Conservation (phyloP, 805 yeast genomes). For the Ogataea pini region DNA sequence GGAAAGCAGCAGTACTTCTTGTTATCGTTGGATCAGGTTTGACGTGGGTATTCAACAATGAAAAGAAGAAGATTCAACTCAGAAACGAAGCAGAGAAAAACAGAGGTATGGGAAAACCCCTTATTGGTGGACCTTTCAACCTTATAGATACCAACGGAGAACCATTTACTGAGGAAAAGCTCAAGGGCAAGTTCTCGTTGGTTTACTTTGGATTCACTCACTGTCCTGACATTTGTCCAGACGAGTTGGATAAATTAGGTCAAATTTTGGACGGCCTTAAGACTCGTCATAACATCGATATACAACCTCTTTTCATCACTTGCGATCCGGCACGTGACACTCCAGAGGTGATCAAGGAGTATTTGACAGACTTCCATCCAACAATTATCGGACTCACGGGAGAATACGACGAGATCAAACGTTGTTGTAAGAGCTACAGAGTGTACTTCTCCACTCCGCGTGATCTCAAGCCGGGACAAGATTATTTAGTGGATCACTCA, state of each 20-base stretch:
- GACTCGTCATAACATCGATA: constrained; percentile 48
- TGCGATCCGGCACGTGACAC: constrained; percentile 97
- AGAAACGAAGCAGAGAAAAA: constrained; percentile 82
- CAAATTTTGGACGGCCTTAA: constrained; percentile 65
- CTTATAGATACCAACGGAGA: constrained; percentile 71
- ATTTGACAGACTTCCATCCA: constrained; percentile 87
- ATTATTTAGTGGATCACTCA: constrained; percentile 95
- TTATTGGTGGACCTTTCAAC: constrained; percentile 87
- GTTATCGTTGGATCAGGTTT: constrained; percentile 68
- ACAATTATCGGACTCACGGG: constrained; percentile 91
- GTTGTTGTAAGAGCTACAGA: constrained; percentile 83
- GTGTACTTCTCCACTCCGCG: constrained; percentile 98
- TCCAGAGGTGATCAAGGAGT: constrained; percentile 80
- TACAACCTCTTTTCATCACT: constrained; percentile 90
- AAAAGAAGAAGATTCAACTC: constrained; percentile 71
- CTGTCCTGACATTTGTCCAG: constrained; percentile 99
- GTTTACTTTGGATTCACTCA: constrained; percentile 96
- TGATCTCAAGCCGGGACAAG: constrained; percentile 91
- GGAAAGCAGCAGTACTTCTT: constrained; percentile 79
- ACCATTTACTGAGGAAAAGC: constrained; percentile 72
- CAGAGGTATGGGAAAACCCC: constrained; percentile 87
- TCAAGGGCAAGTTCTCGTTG: constrained; percentile 77
- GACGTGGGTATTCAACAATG: constrained; percentile 69
- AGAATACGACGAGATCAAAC: constrained; percentile 78
- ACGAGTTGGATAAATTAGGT: constrained; percentile 91